A percentile compares a stretch with the other conserved stretches of the same genome.
These are phyloP conservation scores for Solanum etuberosum DNA, from an alignment of 257 asterid genomes.

Conservation along the genomic window DNA sequence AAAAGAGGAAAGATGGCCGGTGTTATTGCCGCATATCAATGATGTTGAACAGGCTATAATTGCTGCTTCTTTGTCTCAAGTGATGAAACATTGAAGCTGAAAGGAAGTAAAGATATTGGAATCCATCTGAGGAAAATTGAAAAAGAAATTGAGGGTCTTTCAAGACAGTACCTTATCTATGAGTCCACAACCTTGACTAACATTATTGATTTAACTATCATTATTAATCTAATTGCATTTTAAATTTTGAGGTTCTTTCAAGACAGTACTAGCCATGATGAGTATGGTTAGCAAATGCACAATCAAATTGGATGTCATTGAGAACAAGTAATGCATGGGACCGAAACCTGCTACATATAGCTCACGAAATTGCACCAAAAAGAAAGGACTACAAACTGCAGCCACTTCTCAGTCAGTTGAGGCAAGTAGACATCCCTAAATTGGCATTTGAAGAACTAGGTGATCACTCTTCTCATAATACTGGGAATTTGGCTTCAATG, in stretches of 20 bases:
- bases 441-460: neutral
- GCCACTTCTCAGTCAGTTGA: neutral
- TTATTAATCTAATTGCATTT: neutral
- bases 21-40: neutral
- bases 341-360: neutral
- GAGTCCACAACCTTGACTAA: neutral
- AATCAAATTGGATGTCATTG: neutral
- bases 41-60: neutral
- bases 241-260: neutral
- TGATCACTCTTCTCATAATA: neutral
- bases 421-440: neutral
- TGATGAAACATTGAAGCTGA: neutral
- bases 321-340: neutral
- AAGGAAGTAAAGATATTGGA: neutral
- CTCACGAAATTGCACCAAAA: neutral
- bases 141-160: neutral
- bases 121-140: conserved; percentile 13
- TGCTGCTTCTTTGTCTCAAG: neutral
- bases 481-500: neutral
- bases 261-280: neutral
- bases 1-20: neutral
- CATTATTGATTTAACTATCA: neutral
- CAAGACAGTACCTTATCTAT: neutral
- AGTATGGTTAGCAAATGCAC: neutral
- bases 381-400: neutral